Conservation (phyloP, 1,284 basidiomycete genomes). For the Moesziomyces sp. region DNA sequence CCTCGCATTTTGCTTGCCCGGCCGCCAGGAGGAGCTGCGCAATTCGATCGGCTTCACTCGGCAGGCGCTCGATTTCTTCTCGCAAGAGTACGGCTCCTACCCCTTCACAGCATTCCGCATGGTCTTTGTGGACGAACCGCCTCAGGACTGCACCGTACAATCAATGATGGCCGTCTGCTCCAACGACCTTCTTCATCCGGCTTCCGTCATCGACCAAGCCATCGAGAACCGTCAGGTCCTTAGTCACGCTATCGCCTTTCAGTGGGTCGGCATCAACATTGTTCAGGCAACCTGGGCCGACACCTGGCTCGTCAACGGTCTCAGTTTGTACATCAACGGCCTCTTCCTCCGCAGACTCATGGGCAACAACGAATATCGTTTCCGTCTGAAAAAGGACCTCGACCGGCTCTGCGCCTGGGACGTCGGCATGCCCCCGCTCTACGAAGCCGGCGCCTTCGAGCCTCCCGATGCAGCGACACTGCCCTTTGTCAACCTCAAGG, state of each 20-base stretch:
- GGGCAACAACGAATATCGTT: conserved; percentile 97
- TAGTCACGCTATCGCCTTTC: conserved; percentile 83
- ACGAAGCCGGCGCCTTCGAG: conserved; percentile 83
- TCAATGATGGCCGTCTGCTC: conserved; percentile 85
- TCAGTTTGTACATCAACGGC: conserved; percentile 89
- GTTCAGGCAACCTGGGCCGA: conserved; percentile 94
- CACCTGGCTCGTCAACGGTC: conserved; percentile 92
- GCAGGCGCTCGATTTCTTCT: conserved; percentile 89
- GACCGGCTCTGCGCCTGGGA: conserved; percentile 90
- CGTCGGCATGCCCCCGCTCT: conserved; percentile 89
- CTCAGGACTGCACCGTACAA: conserved; percentile 76
- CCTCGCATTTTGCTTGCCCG: conserved; percentile 91
- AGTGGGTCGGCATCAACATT: conserved; percentile 98
- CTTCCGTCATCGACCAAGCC: conserved; percentile 91
- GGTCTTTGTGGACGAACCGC: conserved; percentile 91
- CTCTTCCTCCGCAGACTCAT: conserved; percentile 87
- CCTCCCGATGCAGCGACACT: conserved; percentile 70
- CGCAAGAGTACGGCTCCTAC: conserved; percentile 92
- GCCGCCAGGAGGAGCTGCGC: conserved; percentile 77
- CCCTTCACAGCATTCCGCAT: conserved; percentile 92
- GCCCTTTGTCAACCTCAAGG: conserved; percentile 89
- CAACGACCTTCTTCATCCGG: conserved; percentile 85
- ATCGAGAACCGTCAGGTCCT: conserved; percentile 88
- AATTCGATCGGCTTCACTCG: conserved; percentile 81
- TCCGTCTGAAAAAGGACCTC: conserved; percentile 94